Percentiles rank a stretch among this genome's conserved stretches.
Evolutionary conservation across 202 grass and related monocot genomes (phyloP).

Genomic region (Cymbopogon flexuosus): DNA sequence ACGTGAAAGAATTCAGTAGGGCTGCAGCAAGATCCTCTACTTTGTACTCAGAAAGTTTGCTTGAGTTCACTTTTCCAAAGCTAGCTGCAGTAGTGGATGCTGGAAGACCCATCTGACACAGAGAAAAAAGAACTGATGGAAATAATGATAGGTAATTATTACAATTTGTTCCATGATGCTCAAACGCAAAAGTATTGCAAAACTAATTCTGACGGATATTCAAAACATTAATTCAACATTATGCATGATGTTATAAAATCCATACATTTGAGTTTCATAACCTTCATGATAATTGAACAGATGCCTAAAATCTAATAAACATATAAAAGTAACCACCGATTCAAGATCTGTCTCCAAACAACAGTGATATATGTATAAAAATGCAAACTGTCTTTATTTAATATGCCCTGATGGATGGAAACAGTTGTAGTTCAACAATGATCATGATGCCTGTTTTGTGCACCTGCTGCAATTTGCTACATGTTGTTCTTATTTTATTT

Average conservation of each 20-base stretch:
- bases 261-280: neutral
- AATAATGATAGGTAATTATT: neutral
- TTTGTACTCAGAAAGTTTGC: constrained; percentile 86
- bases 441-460: neutral
- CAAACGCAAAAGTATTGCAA: neutral
- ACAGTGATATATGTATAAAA: neutral
- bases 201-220: neutral
- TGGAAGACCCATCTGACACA: constrained; percentile 80
- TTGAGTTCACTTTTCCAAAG: constrained; percentile 93
- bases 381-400: neutral
- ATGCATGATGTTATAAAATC: neutral
- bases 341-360: neutral
- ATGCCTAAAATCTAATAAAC: neutral
- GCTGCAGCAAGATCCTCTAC: constrained; percentile 89
- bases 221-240: neutral
- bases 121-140: constrained; percentile 26
- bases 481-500: neutral
- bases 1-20: constrained; percentile 85
- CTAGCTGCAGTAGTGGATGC: constrained; percentile 90
- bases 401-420: neutral
- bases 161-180: neutral
- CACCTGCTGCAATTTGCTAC: neutral
- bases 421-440: neutral
- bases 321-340: neutral
- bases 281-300: neutral